Evolutionary conservation across 257 asterid genomes (phyloP), one percentile per base, ranked within the genome.

Genomic region (Marsdenia floribunda): DNA sequence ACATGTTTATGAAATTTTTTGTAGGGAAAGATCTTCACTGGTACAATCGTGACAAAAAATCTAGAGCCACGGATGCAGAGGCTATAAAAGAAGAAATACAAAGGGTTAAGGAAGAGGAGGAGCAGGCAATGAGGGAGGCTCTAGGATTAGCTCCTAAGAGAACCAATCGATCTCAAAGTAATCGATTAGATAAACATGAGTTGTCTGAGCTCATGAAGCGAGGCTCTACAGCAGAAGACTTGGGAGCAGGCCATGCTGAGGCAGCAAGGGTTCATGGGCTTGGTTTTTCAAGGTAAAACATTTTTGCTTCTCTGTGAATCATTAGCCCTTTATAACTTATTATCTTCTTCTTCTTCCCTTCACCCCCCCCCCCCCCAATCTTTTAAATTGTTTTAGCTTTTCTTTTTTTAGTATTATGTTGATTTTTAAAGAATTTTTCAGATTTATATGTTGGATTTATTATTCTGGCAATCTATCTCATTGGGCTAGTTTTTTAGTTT

Each of bases 231-330:
- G 99, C 98, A 26, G 98, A 95, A 84, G 99, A 95, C 84, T 75
- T 95, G 88, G 99, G 96, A 83, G 99, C 93, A 58, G 99, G 99
- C 70, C 99, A 95, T 78, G 97, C 96, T 44, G 99, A 95, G 81
- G 97, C 99, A 15, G 96, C 97, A 64, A 91, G 87, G 79, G 98
- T 95, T 84, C 88, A 89, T 71, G 99, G 98, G 78, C 91, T 95
- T 79, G 99, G 99, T 61, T 95, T 84, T 74, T 70, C 87, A 57
- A 90, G 93, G 99, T 95, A 88, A 61, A 79, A 68, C 71, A 70
- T 71, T 16, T 29, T 68, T 21, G n/a, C 40, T 63, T 7, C 16
- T 19, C 26, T 9, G 29, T 21, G 61, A 55, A 55, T 21, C 12
- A 2, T 21, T 55, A 55, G 21, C 61, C 49, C 49, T 44, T 44